Base-by-base conservation (phyloP, 768 basidiomycete genomes). In the Xanthoconium stramineum region DNA sequence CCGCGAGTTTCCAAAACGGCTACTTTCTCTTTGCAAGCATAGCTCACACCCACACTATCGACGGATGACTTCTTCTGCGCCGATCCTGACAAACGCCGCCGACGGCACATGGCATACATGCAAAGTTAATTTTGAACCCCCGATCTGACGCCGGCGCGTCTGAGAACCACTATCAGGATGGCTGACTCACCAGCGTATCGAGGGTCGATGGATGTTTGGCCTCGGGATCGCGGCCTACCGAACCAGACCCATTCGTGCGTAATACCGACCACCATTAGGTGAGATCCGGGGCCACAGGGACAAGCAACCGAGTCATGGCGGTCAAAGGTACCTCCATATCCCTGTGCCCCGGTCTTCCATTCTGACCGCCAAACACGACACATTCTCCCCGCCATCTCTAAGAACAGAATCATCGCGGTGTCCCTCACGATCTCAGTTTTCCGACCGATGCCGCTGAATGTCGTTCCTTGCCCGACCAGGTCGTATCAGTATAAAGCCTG, bases 1-100 rank as follows among this genome's bases (percentile, higher is more conserved):
- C 86, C 46, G 96, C 78, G 10, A 96, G 78, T 71, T 95, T 94
- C 94, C 94, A 97, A 4, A 96, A 74, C 3, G 94, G 93, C 75
- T 96, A 95, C 56, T 81, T 77, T 61, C 87, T 76, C 43, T 84
- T 81, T 3, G 91, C 89, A 64, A 83, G 93, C 83, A 94, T 84
- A 65, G 96, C 94, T 94, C 93, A 96, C 10, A 95, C 66, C 24
- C 1, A 93, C 94, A 66, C 95, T 95, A 68, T 91, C 82, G 15
- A 96, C 91, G 2, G 3, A 95, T 87, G 47, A 93, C 94, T 72
- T 95, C 95, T 68, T 95, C 92, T 1, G 93, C 92, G 6, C 92
- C 92, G 62, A 94, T 87, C 88, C 86, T 88, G 17, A 11, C 20
- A 45, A 61, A 39, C 45, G 12, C 49, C 58, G 38, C 48, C 45